phyloP scores from a whole-genome alignment of 495 filamentous ascomycete species.

The Aspergillus nanangensis region DNA sequence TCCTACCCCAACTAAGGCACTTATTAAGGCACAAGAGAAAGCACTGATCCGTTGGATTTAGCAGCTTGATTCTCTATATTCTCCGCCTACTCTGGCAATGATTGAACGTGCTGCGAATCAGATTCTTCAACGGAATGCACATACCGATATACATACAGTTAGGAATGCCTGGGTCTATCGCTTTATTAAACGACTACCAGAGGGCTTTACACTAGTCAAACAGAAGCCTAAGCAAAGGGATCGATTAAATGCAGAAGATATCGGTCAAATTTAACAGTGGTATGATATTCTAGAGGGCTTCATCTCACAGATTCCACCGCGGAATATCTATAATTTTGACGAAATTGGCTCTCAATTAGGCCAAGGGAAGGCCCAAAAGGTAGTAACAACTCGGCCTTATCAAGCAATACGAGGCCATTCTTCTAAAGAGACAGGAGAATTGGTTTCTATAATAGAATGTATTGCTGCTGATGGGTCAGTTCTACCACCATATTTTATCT shows the following conservation, averaged over 20 bases:
- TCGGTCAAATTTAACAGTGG: not conserved
- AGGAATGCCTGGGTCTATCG: not conserved
- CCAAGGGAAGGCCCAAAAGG: not conserved
- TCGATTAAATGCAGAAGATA: not conserved
- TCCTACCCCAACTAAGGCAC: not conserved
- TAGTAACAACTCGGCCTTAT: not conserved
- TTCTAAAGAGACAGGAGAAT: not conserved
- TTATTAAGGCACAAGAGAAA: not conserved
- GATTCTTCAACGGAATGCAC: not conserved
- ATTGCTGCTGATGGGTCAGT: not conserved
- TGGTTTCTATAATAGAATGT: not conserved
- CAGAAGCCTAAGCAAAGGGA: not conserved
- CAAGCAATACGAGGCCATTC: not conserved
- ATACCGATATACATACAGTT: not conserved
- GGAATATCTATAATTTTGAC: not conserved
- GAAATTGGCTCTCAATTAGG: not conserved
- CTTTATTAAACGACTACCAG: slow-evolving; percentile 1
- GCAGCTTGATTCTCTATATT: no score
- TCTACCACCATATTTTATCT: slow-evolving; percentile 1
- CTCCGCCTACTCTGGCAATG: no score
- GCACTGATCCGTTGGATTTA: not conserved
- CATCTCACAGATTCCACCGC: not conserved
- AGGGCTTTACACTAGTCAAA: not conserved
- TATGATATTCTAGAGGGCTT: not conserved
- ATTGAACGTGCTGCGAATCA: no score